Base-by-base conservation (phyloP, 2,329 filamentous ascomycete genomes). In the Ophiostoma piceae region DNA sequence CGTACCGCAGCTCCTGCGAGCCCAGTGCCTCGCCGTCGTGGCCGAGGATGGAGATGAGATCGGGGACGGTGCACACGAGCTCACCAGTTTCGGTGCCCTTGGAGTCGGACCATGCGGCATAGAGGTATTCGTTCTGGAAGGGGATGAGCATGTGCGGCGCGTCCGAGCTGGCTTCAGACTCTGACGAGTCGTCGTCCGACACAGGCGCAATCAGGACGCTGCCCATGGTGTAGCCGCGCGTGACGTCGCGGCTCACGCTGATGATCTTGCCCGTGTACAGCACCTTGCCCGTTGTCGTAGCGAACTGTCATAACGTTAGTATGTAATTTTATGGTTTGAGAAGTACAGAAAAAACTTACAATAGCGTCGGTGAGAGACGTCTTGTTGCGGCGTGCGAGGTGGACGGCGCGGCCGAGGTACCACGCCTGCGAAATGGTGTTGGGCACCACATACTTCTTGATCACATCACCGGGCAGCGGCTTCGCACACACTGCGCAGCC, bases 1-100 rank as follows among this genome's bases (percentile, higher is more conserved):
- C 62, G 62, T 65, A 65, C 14, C 62, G 62, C 62, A 65, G 62
- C 62, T 65, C 62, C 62, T 65, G 62, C 19, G 62, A 65, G 62
- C 62, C 62, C 26, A 65, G 32, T 4, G 62, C 62, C 32, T 65
- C 62, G 62, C 62, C 62, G 35, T 65, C 62, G 35, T 65, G 62
- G 35, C 62, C 62, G 11, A 65, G 62, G n/a, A 65, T 65, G 12
- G 62, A 65, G 8, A 65, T 62, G 26, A 62, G 57, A 6, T 62
- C 57, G 26, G 57, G 57, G n/a, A 62, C 57, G 3, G 57, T 62
- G 57, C 57, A 62, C 57, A 62, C 57, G 57, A 62, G 57, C 57
- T 62, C 57, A 26, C 57, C 26, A 2, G 57, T 62, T 12, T 29
- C 57, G 26, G 57, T 32, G 62, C 32, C 62, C 62, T 22, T 22